Conservation (phyloP, 1,284 basidiomycete species). For the Porogramme epimiltina region DNA sequence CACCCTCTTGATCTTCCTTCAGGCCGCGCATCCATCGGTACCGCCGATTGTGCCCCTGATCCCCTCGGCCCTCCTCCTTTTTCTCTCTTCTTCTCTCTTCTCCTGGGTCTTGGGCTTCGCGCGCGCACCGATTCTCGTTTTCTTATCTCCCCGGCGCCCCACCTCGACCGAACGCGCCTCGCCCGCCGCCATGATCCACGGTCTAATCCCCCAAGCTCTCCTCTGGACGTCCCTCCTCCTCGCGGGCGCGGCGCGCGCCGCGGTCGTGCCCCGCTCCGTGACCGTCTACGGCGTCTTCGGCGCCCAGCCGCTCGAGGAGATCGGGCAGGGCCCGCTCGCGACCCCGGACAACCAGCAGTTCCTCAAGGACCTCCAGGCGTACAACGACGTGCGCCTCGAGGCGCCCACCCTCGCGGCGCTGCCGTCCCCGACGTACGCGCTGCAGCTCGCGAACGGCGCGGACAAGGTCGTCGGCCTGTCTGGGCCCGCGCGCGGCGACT, state of each 20-base stretch:
- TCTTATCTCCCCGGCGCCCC: background rate
- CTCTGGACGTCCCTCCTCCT: background rate
- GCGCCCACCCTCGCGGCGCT: slow-evolving; percentile 20
- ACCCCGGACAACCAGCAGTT: background rate
- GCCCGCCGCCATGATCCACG: background rate
- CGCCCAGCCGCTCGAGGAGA: background rate
- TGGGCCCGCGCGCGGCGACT: slow-evolving; percentile 59
- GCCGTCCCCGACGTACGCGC: slow-evolving; percentile 24
- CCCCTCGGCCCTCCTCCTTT: background rate
- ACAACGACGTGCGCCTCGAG: slow-evolving; percentile 17
- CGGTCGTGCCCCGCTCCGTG: background rate
- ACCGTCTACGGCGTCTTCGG: background rate
- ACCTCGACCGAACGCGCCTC: background rate
- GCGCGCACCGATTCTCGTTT: background rate
- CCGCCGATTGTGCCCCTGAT: no score
- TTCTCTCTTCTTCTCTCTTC: background rate
- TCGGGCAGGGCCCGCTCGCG: background rate
- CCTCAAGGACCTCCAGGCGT: background rate
- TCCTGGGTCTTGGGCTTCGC: background rate
- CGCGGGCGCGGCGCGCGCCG: background rate
- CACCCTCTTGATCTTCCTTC: no score
- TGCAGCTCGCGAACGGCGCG: slow-evolving; percentile 25
- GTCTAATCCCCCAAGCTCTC: background rate
- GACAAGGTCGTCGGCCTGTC: slow-evolving; percentile 40
- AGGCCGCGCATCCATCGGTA: no score